Evolutionary conservation across 495 filamentous ascomycete genomes (phyloP), one percentile per base, ranked within the genome.

Genomic region (Glonium stellatum): DNA sequence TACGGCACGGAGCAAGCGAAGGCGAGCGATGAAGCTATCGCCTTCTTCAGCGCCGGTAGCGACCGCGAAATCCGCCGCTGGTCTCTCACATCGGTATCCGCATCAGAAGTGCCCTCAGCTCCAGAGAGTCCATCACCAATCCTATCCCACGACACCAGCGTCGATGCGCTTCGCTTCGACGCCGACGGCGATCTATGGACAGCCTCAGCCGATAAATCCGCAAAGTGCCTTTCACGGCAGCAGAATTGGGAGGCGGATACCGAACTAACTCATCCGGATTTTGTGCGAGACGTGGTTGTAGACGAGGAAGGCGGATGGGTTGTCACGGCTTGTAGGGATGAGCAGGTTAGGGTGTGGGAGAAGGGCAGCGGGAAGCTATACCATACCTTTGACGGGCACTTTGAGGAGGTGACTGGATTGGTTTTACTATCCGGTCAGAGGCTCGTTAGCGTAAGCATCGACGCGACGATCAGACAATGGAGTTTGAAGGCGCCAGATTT

Each of bases 321-420:
- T n/a, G 76, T 95, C 21, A 97, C 92, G 0, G 91, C 85, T 0
- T 96, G 93, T 58, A 76, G 93, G 57, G 90, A 96, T 69, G 93
- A 98, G 73, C 84, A 95, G 59, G 80, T 98, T 51, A 86, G 92
- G 60, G 82, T 97, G 12, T 98, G 92, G 92, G 86, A 96, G 69
- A 69, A 78, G 72, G 77, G 74, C 42, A 88, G 80, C 51, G 93
- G 90, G 15, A 80, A 87, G 61, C 78, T 96, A 48, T 78, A 87
- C 64, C 87, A 88, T 67, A 80, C 81, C 1, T 90, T 92, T 56
- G 79, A 82, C 18, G 93, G 93, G 0, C 93, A 98, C 71, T 97
- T 82, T 70, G 90, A 97, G 64, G 93, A 97, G 68, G 87, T 98
- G 27, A 96, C 87, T 4, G 89, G 86, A 39, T 71, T 97, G 39